A percentile compares a stretch with the other conserved stretches of the same genome.
phyloP scores from a whole-genome alignment of 495 filamentous ascomycete genomes.

The Extremus antarcticus region DNA sequence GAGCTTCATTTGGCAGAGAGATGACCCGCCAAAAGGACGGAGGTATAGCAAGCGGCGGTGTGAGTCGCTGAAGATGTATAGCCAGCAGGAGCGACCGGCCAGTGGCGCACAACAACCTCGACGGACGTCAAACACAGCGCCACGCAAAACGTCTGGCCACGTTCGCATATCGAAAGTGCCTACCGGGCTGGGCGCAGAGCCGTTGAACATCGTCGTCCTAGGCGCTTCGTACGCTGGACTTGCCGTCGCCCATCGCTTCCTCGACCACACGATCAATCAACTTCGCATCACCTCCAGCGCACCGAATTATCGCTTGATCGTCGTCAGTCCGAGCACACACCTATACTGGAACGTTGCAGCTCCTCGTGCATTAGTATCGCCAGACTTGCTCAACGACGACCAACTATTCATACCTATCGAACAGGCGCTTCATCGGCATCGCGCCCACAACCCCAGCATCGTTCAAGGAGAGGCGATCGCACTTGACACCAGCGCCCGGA shows the following conservation, averaged over 20 bases:
- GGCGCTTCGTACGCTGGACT: slow-evolving; percentile 54
- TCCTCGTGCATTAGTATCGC: slow-evolving; percentile 36
- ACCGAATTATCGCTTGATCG: slow-evolving; percentile 38
- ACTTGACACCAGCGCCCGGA: slow-evolving; percentile 33
- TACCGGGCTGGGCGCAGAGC: slow-evolving; percentile 9
- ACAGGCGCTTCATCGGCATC: slow-evolving; percentile 41
- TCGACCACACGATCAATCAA: slow-evolving; percentile 38
- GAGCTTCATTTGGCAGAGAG: neutral
- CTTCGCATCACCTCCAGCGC: slow-evolving; percentile 22
- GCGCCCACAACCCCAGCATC: slow-evolving; percentile 41
- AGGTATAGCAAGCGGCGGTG: neutral
- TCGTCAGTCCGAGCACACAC: slow-evolving; percentile 44
- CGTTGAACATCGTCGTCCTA: slow-evolving; percentile 46
- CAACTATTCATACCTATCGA: slow-evolving; percentile 41
- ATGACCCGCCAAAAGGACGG: neutral
- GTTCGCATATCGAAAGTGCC: neutral
- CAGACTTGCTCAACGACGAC: slow-evolving; percentile 31
- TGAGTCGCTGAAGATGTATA: neutral
- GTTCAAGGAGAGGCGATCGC: slow-evolving; percentile 42
- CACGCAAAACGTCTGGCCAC: neutral
- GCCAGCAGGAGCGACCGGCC: neutral
- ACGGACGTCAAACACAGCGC: neutral
- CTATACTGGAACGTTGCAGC: slow-evolving; percentile 45
- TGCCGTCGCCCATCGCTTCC: slow-evolving; percentile 46
- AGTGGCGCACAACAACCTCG: neutral